phyloP scores from a whole-genome alignment of 2,329 filamentous ascomycete species.

The Cryphonectria radicalis region DNA sequence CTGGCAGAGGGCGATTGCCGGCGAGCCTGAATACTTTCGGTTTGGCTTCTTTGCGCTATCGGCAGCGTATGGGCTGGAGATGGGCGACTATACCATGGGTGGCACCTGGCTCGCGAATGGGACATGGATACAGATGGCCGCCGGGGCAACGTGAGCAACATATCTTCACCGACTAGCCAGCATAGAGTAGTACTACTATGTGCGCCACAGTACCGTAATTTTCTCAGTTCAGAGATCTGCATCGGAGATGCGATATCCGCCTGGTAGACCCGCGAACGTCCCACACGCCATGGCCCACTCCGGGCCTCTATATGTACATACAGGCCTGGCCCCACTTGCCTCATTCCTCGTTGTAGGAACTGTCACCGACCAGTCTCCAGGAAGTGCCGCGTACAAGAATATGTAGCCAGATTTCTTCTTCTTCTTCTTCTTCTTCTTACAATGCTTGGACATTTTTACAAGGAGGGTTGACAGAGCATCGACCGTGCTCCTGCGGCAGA shows the following conservation, averaged over 20 bases:
- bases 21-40: constrained; percentile 36
- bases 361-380: not conserved
- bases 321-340: not conserved
- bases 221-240: not conserved
- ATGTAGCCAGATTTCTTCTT: not conserved
- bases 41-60: constrained; percentile 34
- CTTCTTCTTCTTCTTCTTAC: too few relatives aligned
- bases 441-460: not conserved
- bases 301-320: not conserved
- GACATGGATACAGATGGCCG: constrained; percentile 34
- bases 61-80: constrained; percentile 32
- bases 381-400: not conserved
- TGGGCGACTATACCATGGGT: constrained; percentile 34
- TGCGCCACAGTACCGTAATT: not conserved
- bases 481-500: not conserved
- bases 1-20: constrained; percentile 30
- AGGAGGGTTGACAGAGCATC: not conserved
- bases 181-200: not conserved
- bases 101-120: constrained; percentile 38
- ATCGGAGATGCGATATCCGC: not conserved
- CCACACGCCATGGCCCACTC: not conserved
- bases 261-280: not conserved
- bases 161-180: not conserved
- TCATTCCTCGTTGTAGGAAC: not conserved
- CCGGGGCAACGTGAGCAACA: constrained; percentile 14